Evolutionary conservation across 1,139 yeast species (phyloP).

Genomic region (Blastobotrys capitulatus): DNA sequence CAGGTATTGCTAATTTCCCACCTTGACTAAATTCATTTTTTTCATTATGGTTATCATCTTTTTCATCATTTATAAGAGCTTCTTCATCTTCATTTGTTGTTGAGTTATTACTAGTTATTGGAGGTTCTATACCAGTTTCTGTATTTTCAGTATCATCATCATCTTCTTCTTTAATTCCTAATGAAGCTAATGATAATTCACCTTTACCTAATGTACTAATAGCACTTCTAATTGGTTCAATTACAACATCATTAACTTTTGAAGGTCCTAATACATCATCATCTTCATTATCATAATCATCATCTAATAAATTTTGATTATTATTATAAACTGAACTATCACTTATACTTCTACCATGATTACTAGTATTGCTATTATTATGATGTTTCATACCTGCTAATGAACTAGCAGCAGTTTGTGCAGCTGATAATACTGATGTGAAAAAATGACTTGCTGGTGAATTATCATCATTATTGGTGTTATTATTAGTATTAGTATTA

Average conservation of each 20-base stretch:
- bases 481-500: background rate
- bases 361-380: background rate
- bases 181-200: constrained; percentile 54
- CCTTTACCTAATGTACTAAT: constrained; percentile 70
- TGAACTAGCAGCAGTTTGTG: constrained; percentile 32
- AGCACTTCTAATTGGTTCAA: constrained; percentile 49
- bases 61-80: background rate
- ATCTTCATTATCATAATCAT: background rate
- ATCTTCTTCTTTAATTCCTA: constrained; percentile 35
- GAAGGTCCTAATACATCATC: constrained; percentile 1
- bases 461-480: background rate
- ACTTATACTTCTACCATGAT: constrained; percentile 7
- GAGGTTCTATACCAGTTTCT: background rate
- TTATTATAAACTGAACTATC: constrained; percentile 12
- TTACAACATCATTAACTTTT: constrained; percentile 39
- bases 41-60: background rate
- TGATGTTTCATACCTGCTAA: constrained; percentile 17
- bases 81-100: background rate
- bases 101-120: no score
- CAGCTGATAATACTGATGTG: constrained; percentile 28
- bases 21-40: constrained; percentile 13
- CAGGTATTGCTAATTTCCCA: constrained; percentile 13
- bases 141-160: background rate
- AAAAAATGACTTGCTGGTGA: constrained; percentile 30
- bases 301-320: constrained; percentile 1